A percentile compares a stretch with the other conserved stretches of the same genome.
Conservation (phyloP, 2,329 filamentous ascomycete species). For the Calonectria montana region DNA sequence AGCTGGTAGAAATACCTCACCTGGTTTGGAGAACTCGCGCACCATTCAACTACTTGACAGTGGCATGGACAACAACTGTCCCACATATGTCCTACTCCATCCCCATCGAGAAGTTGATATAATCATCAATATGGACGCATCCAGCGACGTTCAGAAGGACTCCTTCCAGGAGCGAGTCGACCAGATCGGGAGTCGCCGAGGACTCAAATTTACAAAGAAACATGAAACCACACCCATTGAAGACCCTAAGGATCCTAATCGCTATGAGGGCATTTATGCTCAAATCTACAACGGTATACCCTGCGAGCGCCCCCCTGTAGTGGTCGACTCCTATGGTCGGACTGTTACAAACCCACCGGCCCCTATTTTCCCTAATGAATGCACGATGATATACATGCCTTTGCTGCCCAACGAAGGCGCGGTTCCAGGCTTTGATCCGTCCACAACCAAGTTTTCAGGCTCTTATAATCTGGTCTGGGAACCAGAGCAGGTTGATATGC, state of each 20-base stretch:
- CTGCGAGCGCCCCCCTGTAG: slow-evolving; percentile 7
- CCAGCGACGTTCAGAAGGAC: slow-evolving; percentile 21
- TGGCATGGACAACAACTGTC: slow-evolving; percentile 25
- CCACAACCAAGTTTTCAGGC: slow-evolving; percentile 22
- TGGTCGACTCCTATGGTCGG: slow-evolving; percentile 20
- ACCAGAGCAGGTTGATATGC: slow-evolving; percentile 10
- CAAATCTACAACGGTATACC: slow-evolving; percentile 20
- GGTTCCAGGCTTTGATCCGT: slow-evolving; percentile 15
- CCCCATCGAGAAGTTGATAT: slow-evolving; percentile 11
- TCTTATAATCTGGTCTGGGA: slow-evolving; percentile 23
- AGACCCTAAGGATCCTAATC: not conserved
- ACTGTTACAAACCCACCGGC: slow-evolving; percentile 21
- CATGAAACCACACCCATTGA: not conserved
- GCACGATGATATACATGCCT: slow-evolving; percentile 24
- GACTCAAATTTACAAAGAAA: slow-evolving; percentile 9
- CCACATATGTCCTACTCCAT: slow-evolving; percentile 20
- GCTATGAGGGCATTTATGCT: slow-evolving; percentile 16
- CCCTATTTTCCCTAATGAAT: slow-evolving; percentile 10
- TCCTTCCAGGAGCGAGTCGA: slow-evolving; percentile 18
- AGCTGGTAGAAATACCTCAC: not conserved
- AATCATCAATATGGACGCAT: slow-evolving; percentile 25
- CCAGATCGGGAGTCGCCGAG: slow-evolving; percentile 22
- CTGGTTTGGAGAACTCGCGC: slow-evolving; percentile 19
- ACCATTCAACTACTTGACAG: slow-evolving; percentile 22
- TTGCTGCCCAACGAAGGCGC: slow-evolving; percentile 8